Evolutionary conservation across 441 rosid genomes (phyloP), one percentile per base, ranked within the genome.

Genomic region (Syzygium syzygioides): DNA sequence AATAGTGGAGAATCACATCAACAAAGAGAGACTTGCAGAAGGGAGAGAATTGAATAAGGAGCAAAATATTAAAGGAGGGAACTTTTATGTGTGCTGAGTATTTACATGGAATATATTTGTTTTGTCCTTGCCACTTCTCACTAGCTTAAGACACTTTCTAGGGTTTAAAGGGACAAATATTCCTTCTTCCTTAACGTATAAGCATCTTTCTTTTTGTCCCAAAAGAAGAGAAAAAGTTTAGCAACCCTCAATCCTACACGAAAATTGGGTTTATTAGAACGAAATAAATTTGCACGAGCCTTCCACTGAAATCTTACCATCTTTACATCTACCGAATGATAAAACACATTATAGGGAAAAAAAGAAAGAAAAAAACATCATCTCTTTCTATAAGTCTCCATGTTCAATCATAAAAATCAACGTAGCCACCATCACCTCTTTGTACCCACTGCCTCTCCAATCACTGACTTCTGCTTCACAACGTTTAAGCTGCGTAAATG

Each of bases 1-100:
- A 62, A 85, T 87, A 90, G 93, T 92, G 94, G 95, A 94, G 94
- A 91, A 92, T 95, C 94, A 94, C 94, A 94, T 93, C 93, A 93
- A 89, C 91, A 86, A 91, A 86, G 76, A 87, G 89, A 57, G 64
- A 55, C 25, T 89, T 76, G 55, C 79, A 80, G 90, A 71, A 76
- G 85, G 79, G 88, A 41, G 90, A 88, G 86, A 55, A 54, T 79
- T 88, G 89, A 88, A 89, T 89, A 92, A 90, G 92, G 89, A 91
- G 92, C 86, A 88, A 89, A 90, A 91, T 88, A 41, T 76, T 91
- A 92, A 93, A 93, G 92, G 91, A 90, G 88, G 88, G 89, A 86
- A 91, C 94, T 93, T 93, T 86, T 93, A 91, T 76, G 83, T 76
- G 83, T 76, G 83, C 87, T 89, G n/a, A n/a, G 50, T 76, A 55